Evolutionary conservation across 371 early-diverging fungal genomes (phyloP).

Genomic region (Syncephalastrum monosporum): DNA sequence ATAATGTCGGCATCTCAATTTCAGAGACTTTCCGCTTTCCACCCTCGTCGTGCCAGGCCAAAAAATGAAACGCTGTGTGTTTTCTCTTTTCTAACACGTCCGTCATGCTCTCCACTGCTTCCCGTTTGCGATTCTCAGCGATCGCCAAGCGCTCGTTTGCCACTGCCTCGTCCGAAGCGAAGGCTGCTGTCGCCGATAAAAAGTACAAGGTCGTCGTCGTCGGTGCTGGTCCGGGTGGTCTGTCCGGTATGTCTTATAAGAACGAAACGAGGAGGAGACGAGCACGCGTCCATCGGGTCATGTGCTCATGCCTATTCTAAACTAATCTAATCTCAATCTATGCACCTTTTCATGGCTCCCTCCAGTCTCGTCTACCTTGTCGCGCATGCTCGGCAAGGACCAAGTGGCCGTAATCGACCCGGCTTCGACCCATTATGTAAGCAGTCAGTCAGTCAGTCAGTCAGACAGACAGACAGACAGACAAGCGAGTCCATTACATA

Average conservation of each 20-base stretch:
- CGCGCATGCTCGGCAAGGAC: slow-evolving; percentile 61
- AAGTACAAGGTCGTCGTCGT: slow-evolving; percentile 65
- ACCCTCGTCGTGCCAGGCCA: too few relatives aligned
- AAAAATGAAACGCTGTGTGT: too few relatives aligned
- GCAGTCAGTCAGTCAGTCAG: too few relatives aligned
- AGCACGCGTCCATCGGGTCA: not conserved
- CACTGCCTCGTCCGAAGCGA: slow-evolving; percentile 26
- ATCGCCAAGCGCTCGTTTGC: slow-evolving; percentile 18
- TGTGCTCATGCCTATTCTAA: too few relatives aligned
- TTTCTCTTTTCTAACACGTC: too few relatives aligned
- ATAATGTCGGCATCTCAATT: too few relatives aligned
- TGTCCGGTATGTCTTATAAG: slow-evolving; percentile 41
- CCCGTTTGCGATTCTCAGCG: slow-evolving; percentile 12
- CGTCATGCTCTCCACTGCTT: slow-evolving; percentile 4
- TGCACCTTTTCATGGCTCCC: not conserved
- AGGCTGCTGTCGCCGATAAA: slow-evolving; percentile 24
- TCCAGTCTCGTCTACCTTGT: slow-evolving; percentile 62
- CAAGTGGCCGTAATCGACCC: slow-evolving; percentile 85
- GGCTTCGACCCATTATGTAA: slow-evolving; percentile 72
- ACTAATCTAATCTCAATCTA: too few relatives aligned
- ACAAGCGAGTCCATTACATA: not conserved
- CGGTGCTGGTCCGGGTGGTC: slow-evolving; percentile 69
- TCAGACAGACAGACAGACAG: too few relatives aligned
- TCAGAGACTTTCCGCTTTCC: too few relatives aligned
- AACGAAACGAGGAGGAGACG: too few relatives aligned